phyloP scores from a whole-genome alignment of 2,329 filamentous ascomycete species.

The Xenoacremonium recifei region DNA sequence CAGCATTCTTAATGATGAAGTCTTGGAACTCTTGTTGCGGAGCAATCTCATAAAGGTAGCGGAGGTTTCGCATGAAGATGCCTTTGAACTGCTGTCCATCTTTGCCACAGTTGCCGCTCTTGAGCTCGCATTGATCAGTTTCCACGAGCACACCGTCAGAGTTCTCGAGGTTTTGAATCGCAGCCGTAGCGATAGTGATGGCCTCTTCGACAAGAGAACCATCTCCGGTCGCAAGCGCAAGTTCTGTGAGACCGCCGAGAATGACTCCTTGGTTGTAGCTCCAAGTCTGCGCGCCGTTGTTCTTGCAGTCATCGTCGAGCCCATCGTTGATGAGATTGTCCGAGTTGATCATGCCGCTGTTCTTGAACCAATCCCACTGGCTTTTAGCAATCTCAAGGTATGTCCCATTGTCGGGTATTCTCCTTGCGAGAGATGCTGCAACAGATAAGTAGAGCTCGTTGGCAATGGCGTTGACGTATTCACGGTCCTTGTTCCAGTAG shows the following conservation, averaged over 20 bases:
- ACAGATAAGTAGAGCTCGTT: conserved; percentile 59
- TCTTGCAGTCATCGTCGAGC: conserved; percentile 45
- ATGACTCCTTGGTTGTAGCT: conserved; percentile 60
- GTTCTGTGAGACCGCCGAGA: conserved; percentile 53
- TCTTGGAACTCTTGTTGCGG: conserved; percentile 48
- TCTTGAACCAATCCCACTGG: conserved; percentile 53
- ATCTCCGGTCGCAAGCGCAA: conserved; percentile 44
- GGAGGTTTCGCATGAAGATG: conserved; percentile 64
- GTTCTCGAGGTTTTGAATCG: conserved; percentile 45
- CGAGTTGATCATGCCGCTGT: conserved; percentile 50
- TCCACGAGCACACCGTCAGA: conserved; percentile 45
- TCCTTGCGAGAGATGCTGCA: conserved; percentile 52
- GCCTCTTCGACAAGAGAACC: conserved; percentile 41
- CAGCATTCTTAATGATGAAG: conserved; percentile 61
- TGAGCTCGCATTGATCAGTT: conserved; percentile 33
- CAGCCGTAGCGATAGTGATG: conserved; percentile 49
- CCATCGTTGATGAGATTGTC: conserved; percentile 55
- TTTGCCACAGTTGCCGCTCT: conserved; percentile 36
- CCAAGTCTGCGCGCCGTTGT: conserved; percentile 50
- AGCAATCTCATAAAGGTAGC: conserved; percentile 51
- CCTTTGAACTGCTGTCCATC: conserved; percentile 70
- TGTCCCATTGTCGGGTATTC: conserved; percentile 36
- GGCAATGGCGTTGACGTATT: conserved; percentile 53
- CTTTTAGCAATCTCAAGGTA: conserved; percentile 49
- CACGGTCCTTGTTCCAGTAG: conserved; percentile 53